These are phyloP conservation scores for Rhizopogon rudus DNA, from an alignment of 768 basidiomycete species.

Conservation along the genomic window DNA sequence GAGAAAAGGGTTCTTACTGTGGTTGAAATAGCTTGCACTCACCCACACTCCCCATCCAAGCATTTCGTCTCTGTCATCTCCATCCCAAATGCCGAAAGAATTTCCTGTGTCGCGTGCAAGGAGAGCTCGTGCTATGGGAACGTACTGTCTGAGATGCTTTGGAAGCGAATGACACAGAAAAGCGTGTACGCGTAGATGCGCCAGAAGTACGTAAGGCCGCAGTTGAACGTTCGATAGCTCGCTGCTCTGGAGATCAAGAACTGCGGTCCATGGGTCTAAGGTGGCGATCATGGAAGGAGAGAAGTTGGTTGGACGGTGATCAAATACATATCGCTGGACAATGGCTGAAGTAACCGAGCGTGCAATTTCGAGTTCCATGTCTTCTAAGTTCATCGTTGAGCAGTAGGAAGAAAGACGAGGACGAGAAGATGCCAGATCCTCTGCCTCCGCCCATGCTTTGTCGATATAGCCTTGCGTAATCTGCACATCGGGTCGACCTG, in stretches of 20 bases:
- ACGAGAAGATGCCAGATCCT: conserved; percentile 23
- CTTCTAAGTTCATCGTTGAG: conserved; percentile 33
- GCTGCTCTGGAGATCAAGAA: conserved; percentile 54
- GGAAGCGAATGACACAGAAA: conserved; percentile 41
- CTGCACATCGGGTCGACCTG: conserved; percentile 5
- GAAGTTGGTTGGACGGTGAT: conserved; percentile 8
- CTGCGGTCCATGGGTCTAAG: conserved; percentile 37
- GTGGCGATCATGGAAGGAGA: background rate
- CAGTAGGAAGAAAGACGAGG: conserved; percentile 18
- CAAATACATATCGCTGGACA: conserved; percentile 34
- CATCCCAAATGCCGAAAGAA: conserved; percentile 66
- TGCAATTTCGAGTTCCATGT: conserved; percentile 55
- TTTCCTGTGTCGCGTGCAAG: conserved; percentile 61
- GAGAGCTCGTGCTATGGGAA: conserved; percentile 46
- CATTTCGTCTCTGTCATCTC: conserved; percentile 47
- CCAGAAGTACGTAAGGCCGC: conserved; percentile 46
- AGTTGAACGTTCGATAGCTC: conserved; percentile 42
- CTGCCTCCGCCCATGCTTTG: conserved; percentile 40
- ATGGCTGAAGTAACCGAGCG: conserved; percentile 51
- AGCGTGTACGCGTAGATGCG: conserved; percentile 49
- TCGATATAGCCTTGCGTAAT: conserved; percentile 39
- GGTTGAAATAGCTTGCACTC: conserved; percentile 64
- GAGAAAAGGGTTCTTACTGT: conserved; percentile 36
- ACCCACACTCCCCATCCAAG: conserved; percentile 61
- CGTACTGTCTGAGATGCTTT: conserved; percentile 25